Base-by-base conservation (phyloP, 345 rosid genomes). In the Triadica sebifera region DNA sequence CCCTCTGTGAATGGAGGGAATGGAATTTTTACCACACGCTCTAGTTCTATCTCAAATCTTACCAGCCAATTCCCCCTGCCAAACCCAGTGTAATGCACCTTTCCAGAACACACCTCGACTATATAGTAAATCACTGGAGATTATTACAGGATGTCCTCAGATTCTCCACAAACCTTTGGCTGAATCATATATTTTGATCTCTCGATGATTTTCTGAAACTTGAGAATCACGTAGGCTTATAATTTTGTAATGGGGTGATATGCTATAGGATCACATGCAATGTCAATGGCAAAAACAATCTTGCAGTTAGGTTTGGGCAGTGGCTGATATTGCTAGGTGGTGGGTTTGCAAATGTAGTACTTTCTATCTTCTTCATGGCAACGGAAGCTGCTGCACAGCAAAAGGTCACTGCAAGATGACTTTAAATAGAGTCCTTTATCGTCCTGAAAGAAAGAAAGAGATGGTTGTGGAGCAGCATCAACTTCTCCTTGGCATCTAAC, bases 371-470 rank as follows among this genome's bases (percentile, higher is more conserved):
- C 62, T 57, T 79, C 77, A 2, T 4, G 47, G 61, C 83, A 46
- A 12, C 75, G 76, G 60, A 74, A 73, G 65, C 78, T 76, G 83
- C 80, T 69, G 69, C 83, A 74, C n/a, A 83, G 79, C n/a, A 16
- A 52, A 57, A 83, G 69, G 12, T 73, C 85, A 22, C 71, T 74
- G 71, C 83, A 74, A 6, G 83, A 65, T 61, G 80, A 74, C 19
- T 57, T 6, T 5, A 65, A 24, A 79, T n/a, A 0, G n/a, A 83
- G 65, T 15, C 83, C 83, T 0, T 70, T 24, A 43, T 67, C 62
- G 7, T 83, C 77, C 3, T 71, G 67, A 1, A 77, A 71, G 81
- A 83, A 74, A 60, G 70, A 60, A 0, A 78, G 77, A 8, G 70
- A 75, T 1, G 77, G 76, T 47, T 61, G 10, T 6, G 72, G 75